These are phyloP conservation scores for Colletotrichum orchidophilum DNA, from an alignment of 2,329 filamentous ascomycete genomes.

Conservation along the genomic window DNA sequence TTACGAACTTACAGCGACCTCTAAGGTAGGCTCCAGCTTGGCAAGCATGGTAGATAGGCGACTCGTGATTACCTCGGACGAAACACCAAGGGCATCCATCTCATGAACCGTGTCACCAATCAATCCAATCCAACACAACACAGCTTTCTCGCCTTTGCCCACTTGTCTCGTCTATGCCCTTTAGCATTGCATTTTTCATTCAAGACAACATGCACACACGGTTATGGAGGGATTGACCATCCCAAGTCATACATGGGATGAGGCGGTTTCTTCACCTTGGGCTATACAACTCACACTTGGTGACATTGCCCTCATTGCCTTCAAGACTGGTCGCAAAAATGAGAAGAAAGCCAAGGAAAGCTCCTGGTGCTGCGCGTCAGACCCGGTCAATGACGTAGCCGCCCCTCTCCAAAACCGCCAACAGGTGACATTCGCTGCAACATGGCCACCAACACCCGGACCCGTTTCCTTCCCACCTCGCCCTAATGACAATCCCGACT, in stretches of 20 bases:
- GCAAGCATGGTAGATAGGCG: background rate
- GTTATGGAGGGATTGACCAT: background rate
- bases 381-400: slow-evolving; percentile 17
- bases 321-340: background rate
- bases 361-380: background rate
- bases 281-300: background rate
- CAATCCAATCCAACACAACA: background rate
- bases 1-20: background rate
- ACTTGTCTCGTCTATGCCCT: background rate
- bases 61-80: background rate
- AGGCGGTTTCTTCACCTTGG: background rate
- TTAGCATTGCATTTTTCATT: background rate
- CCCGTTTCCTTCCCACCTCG: background rate
- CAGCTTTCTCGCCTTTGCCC: background rate
- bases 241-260: background rate
- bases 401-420: background rate
- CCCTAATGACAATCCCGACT: background rate
- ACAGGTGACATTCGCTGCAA: background rate
- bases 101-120: background rate
- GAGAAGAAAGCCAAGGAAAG: slow-evolving; percentile 9
- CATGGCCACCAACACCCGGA: background rate
- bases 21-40: background rate
- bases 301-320: background rate
- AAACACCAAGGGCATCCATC: background rate
- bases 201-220: background rate